A percentile compares a stretch with the other conserved stretches of the same genome.
Conservation (phyloP, 1,139 yeast genomes). For the Wickerhamiella pararugosa region DNA sequence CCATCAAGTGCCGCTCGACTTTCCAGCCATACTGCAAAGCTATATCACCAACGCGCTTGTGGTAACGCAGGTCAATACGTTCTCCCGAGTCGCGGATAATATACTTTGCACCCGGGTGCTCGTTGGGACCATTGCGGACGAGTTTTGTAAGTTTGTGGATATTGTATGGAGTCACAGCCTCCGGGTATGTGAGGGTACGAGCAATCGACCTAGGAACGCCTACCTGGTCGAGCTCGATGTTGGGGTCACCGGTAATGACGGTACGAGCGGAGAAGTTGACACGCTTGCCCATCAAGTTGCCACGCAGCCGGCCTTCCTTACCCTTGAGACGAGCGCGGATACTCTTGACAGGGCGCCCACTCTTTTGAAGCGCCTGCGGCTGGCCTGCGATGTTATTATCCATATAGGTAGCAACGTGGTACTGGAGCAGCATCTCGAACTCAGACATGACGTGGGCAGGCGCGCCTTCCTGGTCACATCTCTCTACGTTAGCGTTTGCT, state of each 20-base stretch:
- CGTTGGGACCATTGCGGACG: slow-evolving; percentile 96
- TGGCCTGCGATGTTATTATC: slow-evolving; percentile 99
- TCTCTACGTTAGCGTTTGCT: slow-evolving; percentile 90
- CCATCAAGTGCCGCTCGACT: slow-evolving; percentile 96
- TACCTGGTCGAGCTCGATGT: slow-evolving; percentile 90
- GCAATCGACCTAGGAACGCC: slow-evolving; percentile 98
- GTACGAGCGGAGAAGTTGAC: slow-evolving; percentile 99
- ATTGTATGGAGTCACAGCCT: slow-evolving; percentile 92
- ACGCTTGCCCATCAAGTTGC: slow-evolving; percentile 98
- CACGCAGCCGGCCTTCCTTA: slow-evolving; percentile 97
- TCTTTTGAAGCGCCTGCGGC: slow-evolving; percentile 96
- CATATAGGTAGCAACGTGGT: slow-evolving; percentile 99
- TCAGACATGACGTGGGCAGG: slow-evolving; percentile 97
- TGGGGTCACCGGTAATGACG: slow-evolving; percentile 98
- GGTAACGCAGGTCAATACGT: slow-evolving; percentile 91
- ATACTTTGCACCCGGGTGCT: slow-evolving; percentile 98
- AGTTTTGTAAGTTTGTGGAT: slow-evolving; percentile 83
- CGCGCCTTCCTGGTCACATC: slow-evolving; percentile 95
- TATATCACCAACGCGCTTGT: slow-evolving; percentile 96
- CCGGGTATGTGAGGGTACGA: slow-evolving; percentile 88
- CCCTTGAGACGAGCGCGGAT: slow-evolving; percentile 98
- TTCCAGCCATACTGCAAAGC: slow-evolving; percentile 98
- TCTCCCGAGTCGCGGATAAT: slow-evolving; percentile 98
- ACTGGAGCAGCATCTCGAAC: slow-evolving; percentile 87
- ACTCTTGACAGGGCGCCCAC: slow-evolving; percentile 97